Evolutionary conservation across 768 basidiomycete genomes (phyloP), one percentile per base, ranked within the genome.

Genomic region (Mycena olivaceomarginata): DNA sequence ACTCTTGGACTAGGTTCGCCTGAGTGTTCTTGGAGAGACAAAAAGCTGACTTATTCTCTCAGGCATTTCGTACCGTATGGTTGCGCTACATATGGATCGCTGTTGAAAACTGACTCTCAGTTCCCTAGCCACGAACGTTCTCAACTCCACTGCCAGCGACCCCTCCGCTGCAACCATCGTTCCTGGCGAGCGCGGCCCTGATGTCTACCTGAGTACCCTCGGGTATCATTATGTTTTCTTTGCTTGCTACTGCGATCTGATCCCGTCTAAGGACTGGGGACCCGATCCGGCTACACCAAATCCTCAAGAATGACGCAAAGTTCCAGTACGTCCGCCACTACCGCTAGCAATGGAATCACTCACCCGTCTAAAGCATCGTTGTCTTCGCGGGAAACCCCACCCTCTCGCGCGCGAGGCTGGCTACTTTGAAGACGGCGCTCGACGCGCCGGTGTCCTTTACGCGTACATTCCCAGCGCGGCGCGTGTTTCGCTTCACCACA

Each of bases 241-340:
- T 7, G 11, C 4, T 20, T 64, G 15, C 40, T 65, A 1, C 39
- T 11, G n/a, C 41, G 2, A n/a, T 1, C 41, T 57, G 18, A 70
- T 25, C 46, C 18, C 48, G 31, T 16, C n/a, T 37, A 51, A 80
- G 80, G 46, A 79, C 77, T 4, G 72, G 66, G 41, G 80, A 81
- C 53, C 78, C 76, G 41, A 75, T 81, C 59, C 62, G 80, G 10
- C 73, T 81, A 22, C 80, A 79, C 25, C 74, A 75, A 31, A 25
- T 81, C 22, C 76, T 81, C 31, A 77, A 79, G 70, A 81, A 81
- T 66, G 78, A 81, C 40, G 80, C 78, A 11, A 79, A 77, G 53
- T 81, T 79, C 64, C 76, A 71, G 78, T 81, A 37, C 60, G 77
- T 70, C 4, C 60, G 4, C n/a, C 46, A 11, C 22, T 62, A 18